Base-by-base conservation (phyloP, 129 eudicot genomes). In the Erigeron canadensis region DNA sequence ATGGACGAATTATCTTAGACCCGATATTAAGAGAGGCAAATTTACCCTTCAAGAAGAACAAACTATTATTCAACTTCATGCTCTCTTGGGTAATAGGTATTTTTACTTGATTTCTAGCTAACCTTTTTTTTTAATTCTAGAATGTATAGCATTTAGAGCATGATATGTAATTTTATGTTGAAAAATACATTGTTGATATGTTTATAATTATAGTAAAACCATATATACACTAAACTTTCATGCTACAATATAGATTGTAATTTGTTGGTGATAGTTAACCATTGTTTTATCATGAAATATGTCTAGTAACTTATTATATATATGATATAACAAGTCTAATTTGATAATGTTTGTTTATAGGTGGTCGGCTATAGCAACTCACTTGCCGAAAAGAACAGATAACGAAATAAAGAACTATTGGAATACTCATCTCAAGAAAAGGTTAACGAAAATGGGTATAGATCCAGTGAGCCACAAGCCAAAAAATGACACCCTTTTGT, bases 21-120 rank as follows among this genome's bases (percentile, higher is more conserved):
- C 97, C 0, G 97, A 91, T 77, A 91, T 91, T 39, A 91, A 91
- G 83, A 90, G 98, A 72, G 98, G 98, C 23, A 93, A 93, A 70
- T 89, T 93, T 86, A 89, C 83, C 62, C 75, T 81, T 74, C 95
- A 93, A 73, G 98, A 93, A 73, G 98, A 93, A 75, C 98, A 93
- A 84, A 89, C 95, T 65, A 93, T 93, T 70, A 93, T 93, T 81
- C 98, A 93, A 61, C 98, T 93, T 60, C 98, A 93, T 83, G 98
- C 98, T 59, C 98, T 93, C 45, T 72, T 93, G 76, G 98, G 98
- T 42, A 93, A 93, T 78, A 85, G 98, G 98, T 93, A 66, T 15
- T 12, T 5, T 54, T 41, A 7, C 46, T 9, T 3, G 34, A 9
- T n/a, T 37, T 50, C 4, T 22, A 40, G 13, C 42, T 15, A 51